A percentile compares a stretch with the other conserved stretches of the same genome.
phyloP scores from a whole-genome alignment of 2,329 filamentous ascomycete genomes.

The Thelonectria rubi region DNA sequence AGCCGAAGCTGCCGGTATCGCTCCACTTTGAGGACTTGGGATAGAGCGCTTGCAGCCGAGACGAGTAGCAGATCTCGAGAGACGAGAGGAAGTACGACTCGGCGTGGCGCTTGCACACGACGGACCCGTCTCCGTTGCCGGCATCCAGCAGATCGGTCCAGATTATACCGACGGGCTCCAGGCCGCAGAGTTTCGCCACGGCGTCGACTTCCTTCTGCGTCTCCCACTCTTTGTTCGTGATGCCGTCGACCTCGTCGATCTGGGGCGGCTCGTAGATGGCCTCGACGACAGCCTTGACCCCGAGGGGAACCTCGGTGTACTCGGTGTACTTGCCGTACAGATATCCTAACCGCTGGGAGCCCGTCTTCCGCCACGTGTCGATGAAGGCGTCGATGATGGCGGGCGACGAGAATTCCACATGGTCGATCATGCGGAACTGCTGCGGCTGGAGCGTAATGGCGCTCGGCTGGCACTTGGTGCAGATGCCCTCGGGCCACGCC shows the following conservation, averaged over 20 bases:
- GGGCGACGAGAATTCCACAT: constrained; percentile 92
- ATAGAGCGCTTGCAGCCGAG: constrained; percentile 85
- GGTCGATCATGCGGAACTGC: constrained; percentile 94
- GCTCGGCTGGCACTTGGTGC: constrained; percentile 96
- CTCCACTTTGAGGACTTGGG: constrained; percentile 97
- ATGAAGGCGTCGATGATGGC: constrained; percentile 88
- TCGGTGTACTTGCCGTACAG: constrained; percentile 91
- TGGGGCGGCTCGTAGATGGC: constrained; percentile 98
- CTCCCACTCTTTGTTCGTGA: constrained; percentile 85
- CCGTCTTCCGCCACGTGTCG: constrained; percentile 89
- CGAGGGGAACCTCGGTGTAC: constrained; percentile 91
- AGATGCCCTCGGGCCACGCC: constrained; percentile 94
- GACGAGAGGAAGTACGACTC: constrained; percentile 96
- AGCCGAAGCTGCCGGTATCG: constrained; percentile 91
- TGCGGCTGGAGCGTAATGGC: constrained; percentile 96
- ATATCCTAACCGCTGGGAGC: constrained; percentile 85
- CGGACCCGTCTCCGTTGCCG: constrained; percentile 81
- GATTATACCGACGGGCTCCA: constrained; percentile 90
- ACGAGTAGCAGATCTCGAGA: constrained; percentile 88
- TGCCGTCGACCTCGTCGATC: constrained; percentile 85
- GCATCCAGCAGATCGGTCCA: constrained; percentile 92
- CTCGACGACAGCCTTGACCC: constrained; percentile 94
- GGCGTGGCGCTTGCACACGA: constrained; percentile 93
- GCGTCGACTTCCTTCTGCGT: constrained; percentile 84
- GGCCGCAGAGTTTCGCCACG: constrained; percentile 81